Base-by-base conservation (phyloP, 1,284 basidiomycete genomes). In the Rhodotorula sp. region DNA sequence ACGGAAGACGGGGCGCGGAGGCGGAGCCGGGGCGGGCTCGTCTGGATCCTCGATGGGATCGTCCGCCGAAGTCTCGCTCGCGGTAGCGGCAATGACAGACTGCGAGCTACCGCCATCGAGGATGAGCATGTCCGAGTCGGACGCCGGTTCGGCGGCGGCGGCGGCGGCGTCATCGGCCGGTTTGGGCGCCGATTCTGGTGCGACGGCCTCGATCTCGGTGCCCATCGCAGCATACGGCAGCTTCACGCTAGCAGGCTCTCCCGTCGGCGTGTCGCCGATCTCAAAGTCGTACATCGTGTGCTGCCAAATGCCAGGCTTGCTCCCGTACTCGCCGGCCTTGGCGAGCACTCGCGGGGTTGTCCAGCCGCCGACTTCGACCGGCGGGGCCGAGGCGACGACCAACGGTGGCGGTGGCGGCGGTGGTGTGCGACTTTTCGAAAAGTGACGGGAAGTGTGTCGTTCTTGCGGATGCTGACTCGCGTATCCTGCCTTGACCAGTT, bases 341-440 rank as follows among this genome's bases (percentile, higher is more conserved):
- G 68, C 68, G 5, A 73, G 23, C 20, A 73, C 29, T 3, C 65
- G 47, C 23, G 71, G 62, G 3, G 59, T 61, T 4, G 71, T 62
- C 68, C 68, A 73, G 15, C 23, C 10, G 2, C 70, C 64, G 31
- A 43, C 21, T 2, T 18, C 62, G 58, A n/a, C 46, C 4, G 46
- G 23, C 4, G 20, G 29, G 60, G 34, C n/a, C 18, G 26, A 48
- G 29, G 60, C 47, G 60, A 21, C 47, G 18, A 20, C 21, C 20
- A 39, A 12, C 20, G 60, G 15, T 14, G 48, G 5, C 26, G 61
- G 29, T n/a, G n/a, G 61, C 10, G 49, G 29, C 29, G 57, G 21
- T 21, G 39, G 39, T 43, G 39, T 43, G 10, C 39, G 39, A 43
- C 51, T 21, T 21, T 52, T 21, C 51, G 51, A 52, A 21, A n/a